Evolutionary conservation across 1,284 basidiomycete genomes (phyloP).

Genomic region (Moesziomyces parantarcticus): DNA sequence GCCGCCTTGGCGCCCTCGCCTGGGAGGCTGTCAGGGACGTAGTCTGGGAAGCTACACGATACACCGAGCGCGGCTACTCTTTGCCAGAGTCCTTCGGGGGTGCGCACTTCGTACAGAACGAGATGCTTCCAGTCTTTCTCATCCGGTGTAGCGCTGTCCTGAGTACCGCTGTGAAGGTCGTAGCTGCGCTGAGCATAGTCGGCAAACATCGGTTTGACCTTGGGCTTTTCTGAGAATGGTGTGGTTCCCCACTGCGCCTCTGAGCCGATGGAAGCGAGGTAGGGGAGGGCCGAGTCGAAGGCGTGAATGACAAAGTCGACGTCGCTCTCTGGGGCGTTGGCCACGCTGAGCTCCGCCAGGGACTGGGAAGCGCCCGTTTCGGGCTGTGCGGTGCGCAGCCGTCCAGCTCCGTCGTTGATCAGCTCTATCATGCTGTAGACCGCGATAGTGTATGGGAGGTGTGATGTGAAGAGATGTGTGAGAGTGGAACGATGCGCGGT

Average conservation of each 20-base stretch:
- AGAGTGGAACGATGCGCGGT: too few relatives aligned
- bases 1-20: neutral
- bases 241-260: slow-evolving; percentile 47
- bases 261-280: slow-evolving; percentile 48
- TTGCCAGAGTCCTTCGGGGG: slow-evolving; percentile 10
- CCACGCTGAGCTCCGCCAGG: slow-evolving; percentile 12
- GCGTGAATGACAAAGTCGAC: slow-evolving; percentile 34
- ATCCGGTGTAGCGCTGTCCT: neutral
- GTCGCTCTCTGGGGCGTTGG: slow-evolving; percentile 34
- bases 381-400: slow-evolving; percentile 27
- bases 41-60: slow-evolving; percentile 13
- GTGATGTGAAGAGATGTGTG: neutral
- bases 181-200: slow-evolving; percentile 20
- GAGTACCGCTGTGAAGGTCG: neutral
- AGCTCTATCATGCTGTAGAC: slow-evolving; percentile 7
- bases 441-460: neutral
- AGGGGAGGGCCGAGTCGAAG: slow-evolving; percentile 49
- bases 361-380: slow-evolving; percentile 1
- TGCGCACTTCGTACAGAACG: slow-evolving; percentile 19
- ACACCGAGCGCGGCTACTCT: slow-evolving; percentile 25
- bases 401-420: neutral
- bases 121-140: slow-evolving; percentile 15
- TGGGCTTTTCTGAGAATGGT: slow-evolving; percentile 28
- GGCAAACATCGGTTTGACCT: neutral
- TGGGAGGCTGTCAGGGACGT: slow-evolving; percentile 11